Evolutionary conservation across 495 filamentous ascomycete genomes (phyloP).

Genomic region (Pseudoneurospora amorphoporcata): DNA sequence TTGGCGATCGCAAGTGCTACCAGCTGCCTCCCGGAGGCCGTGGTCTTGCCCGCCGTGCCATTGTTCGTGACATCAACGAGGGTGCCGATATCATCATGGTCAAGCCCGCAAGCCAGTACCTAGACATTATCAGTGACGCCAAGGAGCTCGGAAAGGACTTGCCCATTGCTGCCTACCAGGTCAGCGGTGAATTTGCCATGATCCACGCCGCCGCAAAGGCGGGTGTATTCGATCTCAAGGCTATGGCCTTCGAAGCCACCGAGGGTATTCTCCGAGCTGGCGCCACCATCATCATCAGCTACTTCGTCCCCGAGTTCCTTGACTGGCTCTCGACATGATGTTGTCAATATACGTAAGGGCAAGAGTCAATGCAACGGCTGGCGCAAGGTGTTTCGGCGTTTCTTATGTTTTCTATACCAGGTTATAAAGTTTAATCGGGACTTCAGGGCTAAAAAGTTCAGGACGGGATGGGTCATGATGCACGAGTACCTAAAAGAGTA

Average conservation of each 20-base stretch:
- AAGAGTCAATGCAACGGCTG: not conserved
- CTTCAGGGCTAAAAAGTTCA: not conserved
- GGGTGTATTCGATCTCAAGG: conserved; percentile 92
- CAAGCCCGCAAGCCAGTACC: conserved; percentile 85
- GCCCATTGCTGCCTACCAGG: conserved; percentile 91
- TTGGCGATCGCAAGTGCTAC: conserved; percentile 93
- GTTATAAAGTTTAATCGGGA: not conserved
- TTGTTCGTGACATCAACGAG: conserved; percentile 78
- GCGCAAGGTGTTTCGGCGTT: conserved; percentile 6
- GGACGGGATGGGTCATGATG: not conserved
- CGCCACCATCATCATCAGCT: conserved; percentile 82
- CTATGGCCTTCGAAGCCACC: conserved; percentile 89
- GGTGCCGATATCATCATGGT: conserved; percentile 99
- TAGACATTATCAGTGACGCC: conserved; percentile 94
- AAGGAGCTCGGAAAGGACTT: conserved; percentile 85
- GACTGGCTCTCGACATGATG: conserved; percentile 57
- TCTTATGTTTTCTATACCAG: not conserved
- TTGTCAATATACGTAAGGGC: conserved; percentile 4
- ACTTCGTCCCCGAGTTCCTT: conserved; percentile 89
- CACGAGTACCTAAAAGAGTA: not conserved
- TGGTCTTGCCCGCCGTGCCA: conserved; percentile 88
- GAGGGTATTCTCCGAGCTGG: conserved; percentile 90
- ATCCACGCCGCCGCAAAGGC: conserved; percentile 93
- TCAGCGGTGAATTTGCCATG: conserved; percentile 96
- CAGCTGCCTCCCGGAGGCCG: conserved; percentile 87